Evolutionary conservation across 805 yeast species (phyloP).

Genomic region (Yarrowia porcina): DNA sequence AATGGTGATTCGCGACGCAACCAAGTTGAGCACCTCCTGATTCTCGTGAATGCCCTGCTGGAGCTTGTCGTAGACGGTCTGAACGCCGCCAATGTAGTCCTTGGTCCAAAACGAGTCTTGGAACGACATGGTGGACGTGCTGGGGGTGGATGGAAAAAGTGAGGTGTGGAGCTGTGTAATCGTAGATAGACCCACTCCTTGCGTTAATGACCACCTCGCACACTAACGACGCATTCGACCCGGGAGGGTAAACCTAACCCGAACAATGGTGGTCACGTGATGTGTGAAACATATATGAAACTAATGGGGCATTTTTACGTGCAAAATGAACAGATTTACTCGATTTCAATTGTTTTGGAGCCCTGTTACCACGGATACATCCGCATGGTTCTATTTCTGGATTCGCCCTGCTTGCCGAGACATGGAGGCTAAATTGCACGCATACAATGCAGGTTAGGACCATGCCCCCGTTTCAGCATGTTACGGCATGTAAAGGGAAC

Average conservation of each 20-base stretch:
- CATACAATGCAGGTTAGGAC: neutral
- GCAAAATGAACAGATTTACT: neutral
- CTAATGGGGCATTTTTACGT: neutral
- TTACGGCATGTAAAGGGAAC: neutral
- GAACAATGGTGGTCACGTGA: neutral
- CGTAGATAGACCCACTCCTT: neutral
- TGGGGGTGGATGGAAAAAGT: neutral
- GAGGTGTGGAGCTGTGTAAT: neutral
- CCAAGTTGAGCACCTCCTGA: slow-evolving; percentile 57
- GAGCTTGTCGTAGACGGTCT: slow-evolving; percentile 39
- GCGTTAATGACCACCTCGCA: neutral
- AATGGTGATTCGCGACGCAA: slow-evolving; percentile 60
- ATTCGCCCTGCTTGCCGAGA: neutral
- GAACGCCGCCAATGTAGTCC: slow-evolving; percentile 39
- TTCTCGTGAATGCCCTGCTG: slow-evolving; percentile 61
- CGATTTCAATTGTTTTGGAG: neutral
- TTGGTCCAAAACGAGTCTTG: slow-evolving; percentile 38
- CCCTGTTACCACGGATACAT: neutral
- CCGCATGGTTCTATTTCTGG: neutral
- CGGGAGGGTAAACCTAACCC: slow-evolving; percentile 8
- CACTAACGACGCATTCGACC: neutral
- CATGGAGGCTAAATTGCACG: neutral
- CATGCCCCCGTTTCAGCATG: neutral
- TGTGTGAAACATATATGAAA: neutral
- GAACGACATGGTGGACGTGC: slow-evolving; percentile 27